Base-by-base conservation (phyloP, 257 asterid genomes). In the Solanum arcanum region DNA sequence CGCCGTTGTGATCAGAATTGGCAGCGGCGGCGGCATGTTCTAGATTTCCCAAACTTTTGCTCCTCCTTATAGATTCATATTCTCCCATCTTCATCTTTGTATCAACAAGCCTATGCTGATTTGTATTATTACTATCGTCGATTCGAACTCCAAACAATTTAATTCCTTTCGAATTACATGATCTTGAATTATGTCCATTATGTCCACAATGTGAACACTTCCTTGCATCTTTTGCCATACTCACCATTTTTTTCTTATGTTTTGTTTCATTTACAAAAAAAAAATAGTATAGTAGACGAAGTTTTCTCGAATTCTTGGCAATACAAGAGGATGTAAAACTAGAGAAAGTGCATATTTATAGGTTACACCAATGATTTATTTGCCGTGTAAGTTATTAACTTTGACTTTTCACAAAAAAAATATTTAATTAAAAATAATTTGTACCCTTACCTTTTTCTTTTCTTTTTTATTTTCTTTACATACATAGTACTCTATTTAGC, bases 131-230 rank as follows among this genome's bases (percentile, higher is more conserved):
- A 27, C 76, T 87, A 37, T 87, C 88, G 14, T 74, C 86, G 83
- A 94, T 94, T 72, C 90, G 91, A 7, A 92, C 96, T 6, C 96
- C 96, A 73, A 94, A 94, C n/a, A 94, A 85, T 90, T 78, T 93
- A 82, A 93, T 85, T 56, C 92, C 87, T 11, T 86, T 88, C 6
- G 68, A 80, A 80, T 80, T 80, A 87, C 91, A 90, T 73, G 91
- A 82, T 77, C 89, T 82, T 3, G 91, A 84, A 85, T 88, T 89
- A 46, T 90, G 89, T 7, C 92, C 91, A 21, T 89, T 92, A 68
- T 87, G 76, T 10, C 88, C 89, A 75, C 94, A 91, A 78, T 91
- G 90, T 3, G 88, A 87, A 70, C 94, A 88, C 49, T 89, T 88
- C 56, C 87, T 86, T 44, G 13, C 39, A 13, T 35, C 49, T 37